Evolutionary conservation across 306 rosid genomes (phyloP).

Genomic region (Quercus dentata): DNA sequence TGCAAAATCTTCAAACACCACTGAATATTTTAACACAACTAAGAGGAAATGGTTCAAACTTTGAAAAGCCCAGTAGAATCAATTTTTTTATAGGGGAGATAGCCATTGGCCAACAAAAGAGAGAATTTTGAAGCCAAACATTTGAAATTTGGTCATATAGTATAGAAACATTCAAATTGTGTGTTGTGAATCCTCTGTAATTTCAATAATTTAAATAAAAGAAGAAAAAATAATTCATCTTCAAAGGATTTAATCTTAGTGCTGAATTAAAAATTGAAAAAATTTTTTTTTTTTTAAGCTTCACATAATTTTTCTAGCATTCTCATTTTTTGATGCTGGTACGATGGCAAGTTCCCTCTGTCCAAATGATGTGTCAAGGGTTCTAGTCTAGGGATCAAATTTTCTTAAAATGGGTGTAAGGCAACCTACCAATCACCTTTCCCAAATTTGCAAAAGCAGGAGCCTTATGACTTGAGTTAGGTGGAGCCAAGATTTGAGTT

Average conservation of each 20-base stretch:
- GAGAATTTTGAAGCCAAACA: neutral
- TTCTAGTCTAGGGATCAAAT: no score
- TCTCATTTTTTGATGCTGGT: neutral
- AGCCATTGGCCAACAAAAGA: neutral
- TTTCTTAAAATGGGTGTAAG: no score
- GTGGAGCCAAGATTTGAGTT: no score
- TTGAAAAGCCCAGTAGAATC: neutral
- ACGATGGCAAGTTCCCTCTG: no score
- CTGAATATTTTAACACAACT: neutral
- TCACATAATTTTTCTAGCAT: neutral
- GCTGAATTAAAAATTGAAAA: neutral
- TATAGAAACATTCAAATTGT: neutral
- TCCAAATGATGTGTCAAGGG: no score
- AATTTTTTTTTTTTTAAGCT: neutral
- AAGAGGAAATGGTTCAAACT: neutral
- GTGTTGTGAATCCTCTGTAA: neutral
- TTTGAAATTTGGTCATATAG: neutral
- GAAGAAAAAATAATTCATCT: neutral
- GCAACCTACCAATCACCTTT: no score
- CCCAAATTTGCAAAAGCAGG: no score
- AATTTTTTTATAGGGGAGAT: neutral
- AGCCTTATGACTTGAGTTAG: no score
- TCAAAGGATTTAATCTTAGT: neutral
- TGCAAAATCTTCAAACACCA: neutral
- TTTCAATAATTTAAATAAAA: neutral